Evolutionary conservation across 1,284 basidiomycete species (phyloP).

Genomic region (Earliella scabrosa): DNA sequence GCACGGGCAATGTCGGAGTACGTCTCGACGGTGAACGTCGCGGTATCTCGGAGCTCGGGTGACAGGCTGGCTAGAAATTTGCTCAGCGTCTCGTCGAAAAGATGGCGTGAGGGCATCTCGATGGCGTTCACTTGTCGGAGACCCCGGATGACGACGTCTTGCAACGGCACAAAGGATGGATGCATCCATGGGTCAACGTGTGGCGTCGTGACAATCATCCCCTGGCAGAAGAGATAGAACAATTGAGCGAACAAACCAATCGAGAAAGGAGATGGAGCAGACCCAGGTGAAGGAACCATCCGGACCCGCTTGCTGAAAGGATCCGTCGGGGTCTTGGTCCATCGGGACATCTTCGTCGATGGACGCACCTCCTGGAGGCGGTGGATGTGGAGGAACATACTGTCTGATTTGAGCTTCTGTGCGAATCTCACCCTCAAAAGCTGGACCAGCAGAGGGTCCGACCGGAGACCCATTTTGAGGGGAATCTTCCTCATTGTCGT

Average conservation of each 20-base stretch:
- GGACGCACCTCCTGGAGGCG: constrained; percentile 19
- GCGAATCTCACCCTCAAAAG: constrained; percentile 31
- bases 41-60: constrained; percentile 61
- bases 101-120: constrained; percentile 61
- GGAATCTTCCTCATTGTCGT: constrained; percentile 36
- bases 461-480: constrained; percentile 21
- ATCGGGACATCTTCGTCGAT: constrained; percentile 29
- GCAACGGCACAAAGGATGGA: constrained; percentile 61
- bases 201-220: constrained; percentile 41
- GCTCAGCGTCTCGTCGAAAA: constrained; percentile 54
- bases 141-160: constrained; percentile 50
- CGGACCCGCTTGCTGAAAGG: constrained; percentile 28
- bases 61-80: constrained; percentile 57
- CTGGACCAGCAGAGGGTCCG: constrained; percentile 28
- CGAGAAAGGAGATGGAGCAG: constrained; percentile 7
- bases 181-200: constrained; percentile 59
- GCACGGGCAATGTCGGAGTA: constrained; percentile 57
- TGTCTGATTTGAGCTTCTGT: constrained; percentile 35
- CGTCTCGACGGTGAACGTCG: constrained; percentile 54
- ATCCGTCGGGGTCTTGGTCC: constrained; percentile 29
- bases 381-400: constrained; percentile 33
- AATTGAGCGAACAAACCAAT: not conserved
- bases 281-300: constrained; percentile 37
- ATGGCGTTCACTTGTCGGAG: constrained; percentile 52
- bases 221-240: constrained; percentile 23